Conservation (phyloP, 2,329 filamentous ascomycete species). For the Alternaria triticina region DNA sequence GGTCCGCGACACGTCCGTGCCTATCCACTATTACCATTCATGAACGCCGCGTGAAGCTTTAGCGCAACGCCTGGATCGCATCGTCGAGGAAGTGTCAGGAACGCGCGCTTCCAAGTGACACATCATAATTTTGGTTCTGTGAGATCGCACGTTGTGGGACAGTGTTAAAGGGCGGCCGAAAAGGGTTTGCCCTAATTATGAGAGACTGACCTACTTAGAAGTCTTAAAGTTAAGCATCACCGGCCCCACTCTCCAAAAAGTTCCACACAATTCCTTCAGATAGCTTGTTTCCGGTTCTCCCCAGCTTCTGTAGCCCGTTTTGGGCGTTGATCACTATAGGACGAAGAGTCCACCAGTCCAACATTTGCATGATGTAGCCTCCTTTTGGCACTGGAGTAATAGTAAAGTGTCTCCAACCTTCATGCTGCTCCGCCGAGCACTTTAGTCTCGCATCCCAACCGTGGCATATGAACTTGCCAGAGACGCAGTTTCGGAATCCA, state of each 20-base stretch:
- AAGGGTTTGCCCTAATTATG: not conserved
- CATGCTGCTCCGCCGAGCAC: slow-evolving; percentile 4
- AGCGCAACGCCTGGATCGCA: slow-evolving; percentile 1
- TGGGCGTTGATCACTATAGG: slow-evolving; percentile 10
- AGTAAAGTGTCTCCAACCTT: slow-evolving; percentile 7
- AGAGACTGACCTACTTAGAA: not conserved
- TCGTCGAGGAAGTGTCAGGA: not conserved
- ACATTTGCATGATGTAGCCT: slow-evolving; percentile 20
- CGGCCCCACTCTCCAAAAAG: not conserved
- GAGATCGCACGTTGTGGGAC: not conserved
- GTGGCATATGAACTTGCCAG: slow-evolving; percentile 12
- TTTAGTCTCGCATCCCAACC: slow-evolving; percentile 4
- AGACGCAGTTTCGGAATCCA: slow-evolving; percentile 5
- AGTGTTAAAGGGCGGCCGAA: not conserved
- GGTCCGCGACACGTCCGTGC: slow-evolving; percentile 14
- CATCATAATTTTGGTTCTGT: not conserved
- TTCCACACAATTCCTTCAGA: slow-evolving; percentile 16
- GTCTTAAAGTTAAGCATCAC: not conserved
- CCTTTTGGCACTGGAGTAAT: slow-evolving; percentile 13
- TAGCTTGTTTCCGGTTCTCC: slow-evolving; percentile 10
- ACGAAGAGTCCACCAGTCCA: slow-evolving; percentile 15
- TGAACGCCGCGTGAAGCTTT: not conserved
- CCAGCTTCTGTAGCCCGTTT: slow-evolving; percentile 6
- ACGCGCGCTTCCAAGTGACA: not conserved
- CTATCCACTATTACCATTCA: not conserved